Evolutionary conservation across 306 rosid genomes (phyloP).

Genomic region (Betula pendula): DNA sequence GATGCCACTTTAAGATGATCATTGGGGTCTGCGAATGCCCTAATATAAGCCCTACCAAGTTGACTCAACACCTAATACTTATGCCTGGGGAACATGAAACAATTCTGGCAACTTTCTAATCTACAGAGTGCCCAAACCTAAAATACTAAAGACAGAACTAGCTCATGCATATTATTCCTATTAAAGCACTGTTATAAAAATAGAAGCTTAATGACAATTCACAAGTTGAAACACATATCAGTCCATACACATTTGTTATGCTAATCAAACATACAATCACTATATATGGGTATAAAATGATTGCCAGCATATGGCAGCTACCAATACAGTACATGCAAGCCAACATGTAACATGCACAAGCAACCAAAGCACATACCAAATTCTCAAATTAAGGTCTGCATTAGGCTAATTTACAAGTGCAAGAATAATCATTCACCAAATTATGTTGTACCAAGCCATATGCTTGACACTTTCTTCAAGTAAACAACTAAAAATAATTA

Average conservation of each 20-base stretch:
- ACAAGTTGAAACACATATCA: background rate
- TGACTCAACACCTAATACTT: background rate
- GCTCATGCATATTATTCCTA: background rate
- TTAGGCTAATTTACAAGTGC: background rate
- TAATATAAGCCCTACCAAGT: background rate
- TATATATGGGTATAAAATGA: background rate
- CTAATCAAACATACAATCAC: background rate
- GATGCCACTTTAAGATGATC: background rate
- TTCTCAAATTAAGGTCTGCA: background rate
- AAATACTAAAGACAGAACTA: background rate
- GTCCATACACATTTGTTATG: background rate
- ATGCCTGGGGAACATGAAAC: background rate
- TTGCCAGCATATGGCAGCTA: background rate
- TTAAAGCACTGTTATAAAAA: background rate
- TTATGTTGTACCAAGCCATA: background rate
- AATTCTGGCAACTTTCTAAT: background rate
- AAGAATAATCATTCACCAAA: background rate
- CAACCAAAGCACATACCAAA: background rate
- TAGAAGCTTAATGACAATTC: background rate
- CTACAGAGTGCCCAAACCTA: background rate
- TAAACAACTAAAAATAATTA: background rate
- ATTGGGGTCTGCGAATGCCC: background rate
- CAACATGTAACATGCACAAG: too few species aligned
- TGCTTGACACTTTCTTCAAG: background rate
- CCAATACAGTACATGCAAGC: background rate